phyloP scores from a whole-genome alignment of 2,329 filamentous ascomycete genomes.

The Fusarium marasasianum region DNA sequence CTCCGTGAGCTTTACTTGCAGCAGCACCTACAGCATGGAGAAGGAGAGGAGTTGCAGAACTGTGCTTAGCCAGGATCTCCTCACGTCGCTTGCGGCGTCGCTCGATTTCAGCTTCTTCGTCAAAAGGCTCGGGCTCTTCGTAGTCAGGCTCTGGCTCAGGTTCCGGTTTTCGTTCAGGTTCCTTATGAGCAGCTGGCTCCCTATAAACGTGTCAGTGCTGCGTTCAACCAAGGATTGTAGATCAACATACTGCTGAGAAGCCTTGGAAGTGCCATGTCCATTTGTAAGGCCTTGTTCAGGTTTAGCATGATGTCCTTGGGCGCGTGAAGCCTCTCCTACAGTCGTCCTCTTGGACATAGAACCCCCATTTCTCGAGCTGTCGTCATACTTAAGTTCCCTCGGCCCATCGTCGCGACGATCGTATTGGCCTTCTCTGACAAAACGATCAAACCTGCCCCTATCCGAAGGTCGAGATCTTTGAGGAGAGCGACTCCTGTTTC shows the following conservation, averaged over 20 bases:
- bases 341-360: conserved; percentile 72
- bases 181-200: conserved; percentile 25
- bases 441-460: conserved; percentile 48
- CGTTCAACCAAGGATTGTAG: background rate
- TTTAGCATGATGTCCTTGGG: conserved; percentile 74
- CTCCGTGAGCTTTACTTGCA: conserved; percentile 60
- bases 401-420: conserved; percentile 36
- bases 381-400: conserved; percentile 52
- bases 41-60: conserved; percentile 76
- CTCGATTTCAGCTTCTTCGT: conserved; percentile 86
- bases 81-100: conserved; percentile 85
- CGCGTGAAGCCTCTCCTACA: conserved; percentile 66
- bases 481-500: conserved; percentile 66
- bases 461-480: conserved; percentile 52
- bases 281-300: conserved; percentile 61
- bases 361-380: conserved; percentile 57
- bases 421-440: conserved; percentile 44
- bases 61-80: conserved; percentile 85
- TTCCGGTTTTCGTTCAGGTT: conserved; percentile 43
- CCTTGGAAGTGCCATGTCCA: conserved; percentile 30
- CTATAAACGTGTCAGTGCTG: conserved; percentile 27
- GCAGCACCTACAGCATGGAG: conserved; percentile 77
- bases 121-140: conserved; percentile 68
- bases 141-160: conserved; percentile 46
- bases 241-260: conserved; percentile 30